phyloP scores from a whole-genome alignment of 257 asterid genomes.

The Solanum rostratum region DNA sequence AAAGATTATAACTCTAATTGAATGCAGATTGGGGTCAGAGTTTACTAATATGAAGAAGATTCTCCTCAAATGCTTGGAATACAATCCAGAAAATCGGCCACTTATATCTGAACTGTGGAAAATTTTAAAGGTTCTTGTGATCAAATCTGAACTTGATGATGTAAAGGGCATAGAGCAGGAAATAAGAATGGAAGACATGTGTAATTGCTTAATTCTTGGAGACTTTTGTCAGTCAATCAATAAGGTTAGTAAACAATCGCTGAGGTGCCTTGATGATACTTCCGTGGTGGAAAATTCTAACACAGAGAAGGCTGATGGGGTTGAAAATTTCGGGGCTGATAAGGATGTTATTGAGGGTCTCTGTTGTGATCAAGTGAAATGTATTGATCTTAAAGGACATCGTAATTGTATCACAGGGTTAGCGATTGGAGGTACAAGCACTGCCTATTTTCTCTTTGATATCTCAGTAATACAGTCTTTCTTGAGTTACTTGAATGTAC shows the following conservation, averaged over 20 bases:
- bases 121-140: constrained; percentile 36
- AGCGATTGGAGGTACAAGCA: constrained; percentile 57
- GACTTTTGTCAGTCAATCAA: constrained; percentile 21
- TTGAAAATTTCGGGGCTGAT: constrained; percentile 15
- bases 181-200: constrained; percentile 8
- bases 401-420: constrained; percentile 61
- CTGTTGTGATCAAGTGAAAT: constrained; percentile 33
- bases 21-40: constrained; percentile 27
- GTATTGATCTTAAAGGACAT: constrained; percentile 68
- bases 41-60: constrained; percentile 24
- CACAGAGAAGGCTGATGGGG: constrained; percentile 8
- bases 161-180: constrained; percentile 13
- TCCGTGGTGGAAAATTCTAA: constrained; percentile 14
- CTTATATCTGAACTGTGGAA: constrained; percentile 52
- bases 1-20: constrained; percentile 29
- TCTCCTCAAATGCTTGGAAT: constrained; percentile 47
- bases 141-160: constrained; percentile 28
- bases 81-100: constrained; percentile 49
- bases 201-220: constrained; percentile 34
- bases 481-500: not conserved
- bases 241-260: constrained; percentile 15
- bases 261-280: constrained; percentile 1
- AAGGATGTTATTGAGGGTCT: constrained; percentile 43
- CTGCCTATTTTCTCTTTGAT: not conserved
- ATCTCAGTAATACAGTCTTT: not conserved